Evolutionary conservation across 257 asterid genomes (phyloP).

Genomic region (Craterostigma plantagineum): DNA sequence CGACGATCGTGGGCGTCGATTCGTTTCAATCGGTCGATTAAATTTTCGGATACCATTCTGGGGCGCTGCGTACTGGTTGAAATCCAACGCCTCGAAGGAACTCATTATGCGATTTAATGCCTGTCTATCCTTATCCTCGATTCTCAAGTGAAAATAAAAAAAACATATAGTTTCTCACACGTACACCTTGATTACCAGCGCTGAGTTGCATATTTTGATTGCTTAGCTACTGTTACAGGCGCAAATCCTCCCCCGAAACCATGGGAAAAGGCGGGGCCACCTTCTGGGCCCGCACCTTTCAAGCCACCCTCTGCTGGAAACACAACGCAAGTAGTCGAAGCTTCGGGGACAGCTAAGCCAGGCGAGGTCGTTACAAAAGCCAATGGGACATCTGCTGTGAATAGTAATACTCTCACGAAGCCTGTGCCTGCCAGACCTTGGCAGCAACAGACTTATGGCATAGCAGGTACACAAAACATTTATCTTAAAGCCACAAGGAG

Average conservation of each 20-base stretch:
- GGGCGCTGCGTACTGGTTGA: no score
- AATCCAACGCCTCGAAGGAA: no score
- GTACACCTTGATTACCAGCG: no score
- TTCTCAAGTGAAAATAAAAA: no score
- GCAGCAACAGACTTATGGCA: constrained; percentile 68
- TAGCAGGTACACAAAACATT: background rate
- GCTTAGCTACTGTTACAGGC: constrained; percentile 15
- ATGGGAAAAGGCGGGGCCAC: constrained; percentile 79
- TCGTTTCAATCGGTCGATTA: no score
- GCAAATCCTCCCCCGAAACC: constrained; percentile 65
- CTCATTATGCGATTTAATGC: no score
- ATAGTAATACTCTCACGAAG: constrained; percentile 39
- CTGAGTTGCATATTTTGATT: no score
- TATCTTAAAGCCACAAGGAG: background rate
- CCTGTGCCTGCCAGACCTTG: constrained; percentile 90
- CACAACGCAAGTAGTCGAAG: constrained; percentile 81
- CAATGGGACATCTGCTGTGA: constrained; percentile 25
- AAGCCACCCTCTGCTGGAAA: constrained; percentile 74
- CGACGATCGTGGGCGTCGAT: no score
- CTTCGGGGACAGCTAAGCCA: constrained; percentile 85
- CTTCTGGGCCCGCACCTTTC: constrained; percentile 78
- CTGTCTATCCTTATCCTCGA: no score
- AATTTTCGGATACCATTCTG: no score
- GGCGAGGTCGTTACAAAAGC: constrained; percentile 71
- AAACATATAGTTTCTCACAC: no score